Evolutionary conservation across 108 stramenopile genomes (phyloP).

Genomic region (Cyclotella atomus): DNA sequence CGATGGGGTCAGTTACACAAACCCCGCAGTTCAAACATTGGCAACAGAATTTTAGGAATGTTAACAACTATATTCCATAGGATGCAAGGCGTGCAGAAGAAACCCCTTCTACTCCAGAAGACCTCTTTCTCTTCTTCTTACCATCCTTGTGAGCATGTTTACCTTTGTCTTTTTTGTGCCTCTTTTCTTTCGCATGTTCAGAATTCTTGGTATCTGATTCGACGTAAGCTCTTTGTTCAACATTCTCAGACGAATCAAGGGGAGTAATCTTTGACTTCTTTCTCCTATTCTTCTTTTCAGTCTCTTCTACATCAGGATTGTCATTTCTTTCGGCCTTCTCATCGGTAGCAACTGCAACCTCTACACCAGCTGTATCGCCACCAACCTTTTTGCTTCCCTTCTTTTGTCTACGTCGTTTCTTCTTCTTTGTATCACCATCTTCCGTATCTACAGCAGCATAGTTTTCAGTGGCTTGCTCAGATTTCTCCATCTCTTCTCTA

Average conservation of each 20-base stretch:
- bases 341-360: background rate
- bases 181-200: constrained; percentile 19
- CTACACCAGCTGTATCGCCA: background rate
- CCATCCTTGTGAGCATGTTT: constrained; percentile 17
- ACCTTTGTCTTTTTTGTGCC: constrained; percentile 22
- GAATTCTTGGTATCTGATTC: background rate
- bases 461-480: constrained; percentile 20
- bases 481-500: constrained; percentile 38
- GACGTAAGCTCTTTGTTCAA: background rate
- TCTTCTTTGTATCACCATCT: constrained; percentile 36
- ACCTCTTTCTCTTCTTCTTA: constrained; percentile 51
- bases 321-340: background rate
- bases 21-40: no score
- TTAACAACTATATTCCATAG: constrained; percentile 69
- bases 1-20: no score
- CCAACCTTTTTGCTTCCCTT: constrained; percentile 40
- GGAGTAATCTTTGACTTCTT: background rate
- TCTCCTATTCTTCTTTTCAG: constrained; percentile 19
- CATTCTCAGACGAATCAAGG: background rate
- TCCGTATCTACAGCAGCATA: background rate
- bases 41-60: no score
- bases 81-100: constrained; percentile 74
- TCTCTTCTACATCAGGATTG: constrained; percentile 7
- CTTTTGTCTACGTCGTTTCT: constrained; percentile 64
- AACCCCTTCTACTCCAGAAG: constrained; percentile 62